Evolutionary conservation across 2,329 filamentous ascomycete genomes (phyloP), one percentile per base, ranked within the genome.

Genomic region (Cercospora beticola): DNA sequence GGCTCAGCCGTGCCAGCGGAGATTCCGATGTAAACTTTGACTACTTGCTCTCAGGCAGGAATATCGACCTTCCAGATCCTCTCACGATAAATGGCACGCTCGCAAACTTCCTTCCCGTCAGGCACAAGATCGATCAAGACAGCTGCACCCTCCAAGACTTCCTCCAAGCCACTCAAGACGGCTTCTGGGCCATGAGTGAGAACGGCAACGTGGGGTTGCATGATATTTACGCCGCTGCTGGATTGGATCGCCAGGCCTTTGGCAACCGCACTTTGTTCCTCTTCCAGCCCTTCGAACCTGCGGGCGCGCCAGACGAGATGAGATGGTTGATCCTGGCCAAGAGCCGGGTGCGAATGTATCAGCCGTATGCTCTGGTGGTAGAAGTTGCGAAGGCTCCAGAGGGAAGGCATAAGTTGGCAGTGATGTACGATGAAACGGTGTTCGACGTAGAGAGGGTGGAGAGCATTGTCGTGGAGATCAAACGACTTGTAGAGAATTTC

Each of bases 201-300:
- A 43, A 43, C 7, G 36, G 36, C 16, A 43, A 43, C 7, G 36
- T 43, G 6, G 36, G 36, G 0, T 43, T 43, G 36, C 36, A 43
- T n/a, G 36, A 43, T 8, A 43, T 43, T 8, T 43, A 43, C 16
- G 16, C 36, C 16, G 36, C 36, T 8, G 36, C 36, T 9, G 36
- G 18, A 18, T 18, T 59, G n/a, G 57, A 59, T 18, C 21, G 57
- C 21, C 21, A 59, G n/a, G 57, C 1, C 5, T 26, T 59, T 33
- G 57, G 57, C 21, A 59, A 59, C 8, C 57, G 57, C 21, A 59
- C 57, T 26, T 59, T 59, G 57, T 59, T 59, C 33, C 57, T 59
- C 33, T 59, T 59, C 28, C 57, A 59, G 57, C 57, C 57, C 4
- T 59, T 59, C 16, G 57, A 59, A 33, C 57, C 57, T 31, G 28